A percentile compares a stretch with the other conserved stretches of the same genome.
phyloP scores from a whole-genome alignment of 179 eudicot genomes.

The Camellia oleifera region DNA sequence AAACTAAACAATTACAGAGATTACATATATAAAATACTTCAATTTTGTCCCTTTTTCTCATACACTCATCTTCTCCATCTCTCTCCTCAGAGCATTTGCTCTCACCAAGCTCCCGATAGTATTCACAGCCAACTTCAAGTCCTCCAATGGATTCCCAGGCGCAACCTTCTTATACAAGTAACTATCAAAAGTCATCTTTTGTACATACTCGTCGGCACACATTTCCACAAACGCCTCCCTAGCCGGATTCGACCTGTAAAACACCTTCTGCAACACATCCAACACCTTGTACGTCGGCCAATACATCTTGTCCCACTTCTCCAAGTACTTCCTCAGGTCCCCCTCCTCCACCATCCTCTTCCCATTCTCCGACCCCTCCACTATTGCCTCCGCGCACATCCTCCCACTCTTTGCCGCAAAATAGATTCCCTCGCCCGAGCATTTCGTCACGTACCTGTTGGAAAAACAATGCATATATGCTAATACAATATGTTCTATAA shows the following conservation, averaged over 20 bases:
- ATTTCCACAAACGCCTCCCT: constrained; percentile 94
- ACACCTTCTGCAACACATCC: constrained; percentile 88
- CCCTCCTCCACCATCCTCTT: constrained; percentile 71
- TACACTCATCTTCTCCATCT: constrained; percentile 84
- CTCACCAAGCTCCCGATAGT: constrained; percentile 85
- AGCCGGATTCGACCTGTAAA: constrained; percentile 90
- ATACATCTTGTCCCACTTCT: constrained; percentile 88
- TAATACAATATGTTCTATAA: no score
- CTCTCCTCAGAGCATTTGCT: constrained; percentile 78
- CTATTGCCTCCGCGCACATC: constrained; percentile 98
- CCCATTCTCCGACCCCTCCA: constrained; percentile 82
- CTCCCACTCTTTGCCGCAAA: constrained; percentile 94
- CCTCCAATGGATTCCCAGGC: constrained; percentile 73
- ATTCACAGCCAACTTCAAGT: constrained; percentile 80
- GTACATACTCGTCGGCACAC: constrained; percentile 94
- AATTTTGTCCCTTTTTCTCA: constrained; percentile 3
- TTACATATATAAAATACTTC: neutral
- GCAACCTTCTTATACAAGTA: constrained; percentile 83
- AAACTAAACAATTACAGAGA: neutral
- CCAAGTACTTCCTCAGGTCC: constrained; percentile 77
- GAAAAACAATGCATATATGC: neutral
- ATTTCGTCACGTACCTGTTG: constrained; percentile 21
- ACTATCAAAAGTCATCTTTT: constrained; percentile 96
- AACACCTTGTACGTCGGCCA: constrained; percentile 96
- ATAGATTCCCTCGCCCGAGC: constrained; percentile 60